Conservation (phyloP, 1,139 yeast genomes). For the Yueomyces sp. region DNA sequence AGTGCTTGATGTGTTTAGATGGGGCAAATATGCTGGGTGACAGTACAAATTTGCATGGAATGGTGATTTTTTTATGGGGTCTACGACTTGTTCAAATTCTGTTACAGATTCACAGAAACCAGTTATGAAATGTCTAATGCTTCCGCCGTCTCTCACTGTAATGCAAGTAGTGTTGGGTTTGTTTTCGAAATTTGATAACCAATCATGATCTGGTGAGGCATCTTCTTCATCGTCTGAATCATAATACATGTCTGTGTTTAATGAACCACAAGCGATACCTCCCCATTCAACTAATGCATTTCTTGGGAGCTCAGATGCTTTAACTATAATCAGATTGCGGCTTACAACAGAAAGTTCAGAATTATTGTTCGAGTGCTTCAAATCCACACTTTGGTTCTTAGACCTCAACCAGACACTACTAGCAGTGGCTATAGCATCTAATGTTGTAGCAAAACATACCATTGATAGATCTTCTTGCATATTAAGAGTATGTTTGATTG, state of each 20-base stretch:
- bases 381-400: conserved; percentile 17
- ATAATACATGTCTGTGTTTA: neutral
- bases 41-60: too few species aligned
- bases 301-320: conserved; percentile 54
- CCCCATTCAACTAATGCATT: conserved; percentile 73
- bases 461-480: conserved; percentile 33
- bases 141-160: too few species aligned
- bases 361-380: conserved; percentile 13
- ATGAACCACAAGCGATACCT: conserved; percentile 35
- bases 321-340: conserved; percentile 34
- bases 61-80: too few species aligned
- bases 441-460: conserved; percentile 41
- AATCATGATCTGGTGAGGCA: too few species aligned
- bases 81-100: too few species aligned
- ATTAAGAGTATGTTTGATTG: conserved; percentile 46
- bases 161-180: too few species aligned
- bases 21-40: too few species aligned
- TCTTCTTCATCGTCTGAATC: neutral
- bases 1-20: too few species aligned
- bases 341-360: too few species aligned
- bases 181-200: too few species aligned
- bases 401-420: conserved; percentile 30
- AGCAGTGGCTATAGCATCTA: conserved; percentile 23
- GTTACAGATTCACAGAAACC: too few species aligned
- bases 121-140: too few species aligned